Evolutionary conservation across 768 basidiomycete species (phyloP), one percentile per base, ranked within the genome.

Genomic region (Exsudoporus frostii): DNA sequence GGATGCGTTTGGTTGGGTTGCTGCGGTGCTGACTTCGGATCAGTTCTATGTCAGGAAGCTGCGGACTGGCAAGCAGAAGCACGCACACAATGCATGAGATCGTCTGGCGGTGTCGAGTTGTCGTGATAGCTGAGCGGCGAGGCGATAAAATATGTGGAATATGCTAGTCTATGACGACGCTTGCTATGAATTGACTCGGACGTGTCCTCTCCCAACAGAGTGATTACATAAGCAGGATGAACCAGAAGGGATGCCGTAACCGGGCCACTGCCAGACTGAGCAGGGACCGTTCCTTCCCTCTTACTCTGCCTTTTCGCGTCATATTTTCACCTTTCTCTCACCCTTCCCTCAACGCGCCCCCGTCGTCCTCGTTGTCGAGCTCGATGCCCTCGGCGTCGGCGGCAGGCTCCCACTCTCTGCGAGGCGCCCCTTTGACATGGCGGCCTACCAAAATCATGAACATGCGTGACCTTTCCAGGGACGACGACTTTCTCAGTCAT

Each of bases 41-140:
- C 61, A 95, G 91, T 97, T 98, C 79, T 97, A 96, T 80, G 74
- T 93, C 67, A 85, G 91, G 79, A 95, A 95, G 72, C 79, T 98
- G 74, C 86, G 90, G 75, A 82, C 89, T 59, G 87, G 90, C 71
- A 97, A 97, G 82, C 88, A 92, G 79, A 97, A 95, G 82, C 94
- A 97, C 74, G 91, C 86, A 39, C 75, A 79, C 64, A 73, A 68
- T 47, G 73, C 75, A 65, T 77, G 55, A 70, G 63, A 36, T 51
- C 19, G 20, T 22, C 11, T 36, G 37, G 20, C 14, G 10, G 20
- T 15, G 30, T 17, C 9, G 30, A n/a, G 41, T n/a, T 27, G 42
- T 43, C 42, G 2, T 15, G 40, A 17, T 41, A 27, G 15, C 10
- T 33, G 30, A 45, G 42, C 42, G 32, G 10, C 11, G 43, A 43